These are phyloP conservation scores for Athelia psychrophila DNA, from an alignment of 1,284 basidiomycete genomes.

Conservation along the genomic window DNA sequence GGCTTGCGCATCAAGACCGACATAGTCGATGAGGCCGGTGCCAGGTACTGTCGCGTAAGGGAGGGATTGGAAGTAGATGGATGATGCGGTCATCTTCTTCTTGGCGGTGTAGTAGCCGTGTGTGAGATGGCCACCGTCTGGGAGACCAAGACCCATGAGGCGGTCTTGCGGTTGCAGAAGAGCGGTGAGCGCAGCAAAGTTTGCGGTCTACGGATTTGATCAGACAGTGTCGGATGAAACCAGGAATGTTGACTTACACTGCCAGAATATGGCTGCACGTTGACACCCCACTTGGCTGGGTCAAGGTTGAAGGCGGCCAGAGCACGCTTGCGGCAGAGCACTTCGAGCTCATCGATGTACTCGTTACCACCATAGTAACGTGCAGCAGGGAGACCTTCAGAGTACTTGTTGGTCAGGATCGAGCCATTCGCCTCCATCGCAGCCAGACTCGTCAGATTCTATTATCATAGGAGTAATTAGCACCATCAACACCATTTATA, in stretches of 20 bases:
- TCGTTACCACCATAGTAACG: conserved; percentile 99
- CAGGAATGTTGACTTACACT: conserved; percentile 50
- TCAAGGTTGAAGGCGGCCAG: conserved; percentile 97
- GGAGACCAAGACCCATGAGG: conserved; percentile 98
- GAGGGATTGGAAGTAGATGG: conserved; percentile 99
- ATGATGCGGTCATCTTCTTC: conserved; percentile 99
- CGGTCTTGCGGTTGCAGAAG: conserved; percentile 97
- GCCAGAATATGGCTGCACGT: conserved; percentile 99
- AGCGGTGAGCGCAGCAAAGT: conserved; percentile 97
- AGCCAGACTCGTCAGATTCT: conserved; percentile 91
- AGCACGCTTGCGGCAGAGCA: conserved; percentile 93
- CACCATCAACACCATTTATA: background rate
- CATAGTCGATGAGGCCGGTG: conserved; percentile 93
- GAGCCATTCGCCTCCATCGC: conserved; percentile 99
- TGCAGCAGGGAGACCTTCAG: conserved; percentile 91
- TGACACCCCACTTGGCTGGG: conserved; percentile 94
- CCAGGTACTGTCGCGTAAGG: conserved; percentile 88
- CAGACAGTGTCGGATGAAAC: conserved; percentile 7
- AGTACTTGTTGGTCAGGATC: conserved; percentile 99
- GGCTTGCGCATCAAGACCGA: conserved; percentile 80
- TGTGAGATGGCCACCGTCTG: conserved; percentile 97
- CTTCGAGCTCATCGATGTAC: conserved; percentile 96
- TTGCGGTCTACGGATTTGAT: conserved; percentile 61
- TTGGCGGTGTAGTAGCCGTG: conserved; percentile 99
- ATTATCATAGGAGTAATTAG: conserved; percentile 11